Conservation (phyloP, 768 basidiomycete genomes). For the Panaeolus cyanescens region DNA sequence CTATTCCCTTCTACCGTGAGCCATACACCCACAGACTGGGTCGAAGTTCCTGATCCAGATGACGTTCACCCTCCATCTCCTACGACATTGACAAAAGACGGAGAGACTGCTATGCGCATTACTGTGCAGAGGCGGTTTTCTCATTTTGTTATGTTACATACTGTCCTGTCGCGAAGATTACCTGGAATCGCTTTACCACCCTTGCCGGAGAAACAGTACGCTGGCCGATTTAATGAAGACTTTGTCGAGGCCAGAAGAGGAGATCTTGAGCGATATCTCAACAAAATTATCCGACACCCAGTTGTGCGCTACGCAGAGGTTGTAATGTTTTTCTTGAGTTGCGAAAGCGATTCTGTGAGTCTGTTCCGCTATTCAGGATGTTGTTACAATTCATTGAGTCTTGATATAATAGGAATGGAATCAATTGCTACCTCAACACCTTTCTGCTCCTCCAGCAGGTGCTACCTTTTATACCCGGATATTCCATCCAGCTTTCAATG, state of each 20-base stretch:
- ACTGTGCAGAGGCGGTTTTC: constrained; percentile 85
- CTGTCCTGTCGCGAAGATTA: constrained; percentile 64
- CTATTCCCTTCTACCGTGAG: constrained; percentile 45
- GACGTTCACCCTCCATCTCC: constrained; percentile 24
- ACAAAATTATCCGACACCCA: constrained; percentile 71
- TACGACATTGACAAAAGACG: constrained; percentile 7
- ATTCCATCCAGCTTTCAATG: constrained; percentile 83
- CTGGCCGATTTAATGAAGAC: constrained; percentile 76
- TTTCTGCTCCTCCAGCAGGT: constrained; percentile 66
- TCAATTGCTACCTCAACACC: constrained; percentile 58
- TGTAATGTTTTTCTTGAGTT: constrained; percentile 76
- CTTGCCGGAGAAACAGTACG: constrained; percentile 84
- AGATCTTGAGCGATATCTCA: constrained; percentile 80
- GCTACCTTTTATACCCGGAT: constrained; percentile 77
- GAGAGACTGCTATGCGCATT: constrained; percentile 50
- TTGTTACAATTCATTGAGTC: background rate
- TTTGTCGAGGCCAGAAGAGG: constrained; percentile 83
- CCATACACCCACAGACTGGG: constrained; percentile 20
- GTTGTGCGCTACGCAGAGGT: constrained; percentile 79
- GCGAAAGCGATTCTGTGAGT: constrained; percentile 74
- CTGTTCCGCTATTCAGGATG: background rate
- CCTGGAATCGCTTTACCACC: constrained; percentile 81
- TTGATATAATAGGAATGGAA: constrained; percentile 64
- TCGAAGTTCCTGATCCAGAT: constrained; percentile 24
- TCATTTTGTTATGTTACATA: constrained; percentile 79